Percentiles rank a stretch among this genome's conserved stretches.
These are phyloP conservation scores for Globisporangium spinosum DNA, from an alignment of 352 stramenopile species.

Conservation along the genomic window DNA sequence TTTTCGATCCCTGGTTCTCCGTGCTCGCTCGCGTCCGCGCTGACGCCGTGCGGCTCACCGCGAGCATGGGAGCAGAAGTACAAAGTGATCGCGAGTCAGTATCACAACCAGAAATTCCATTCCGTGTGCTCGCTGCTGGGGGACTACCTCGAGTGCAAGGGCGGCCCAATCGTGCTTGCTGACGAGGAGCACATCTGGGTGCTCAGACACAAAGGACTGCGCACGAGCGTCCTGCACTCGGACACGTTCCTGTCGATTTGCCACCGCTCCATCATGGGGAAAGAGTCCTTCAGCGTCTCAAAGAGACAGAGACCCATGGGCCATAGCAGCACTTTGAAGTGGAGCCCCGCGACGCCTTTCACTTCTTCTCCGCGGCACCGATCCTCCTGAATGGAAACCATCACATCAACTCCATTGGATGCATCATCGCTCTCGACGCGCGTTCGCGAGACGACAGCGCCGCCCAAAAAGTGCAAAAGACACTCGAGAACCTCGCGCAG, in stretches of 20 bases:
- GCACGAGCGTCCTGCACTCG: slow-evolving; percentile 44
- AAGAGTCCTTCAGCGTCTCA: slow-evolving; percentile 47
- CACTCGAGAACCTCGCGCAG: slow-evolving; percentile 53
- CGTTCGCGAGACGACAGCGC: slow-evolving; percentile 30
- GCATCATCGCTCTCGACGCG: slow-evolving; percentile 60
- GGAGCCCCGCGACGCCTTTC: slow-evolving; percentile 28
- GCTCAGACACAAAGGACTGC: slow-evolving; percentile 55
- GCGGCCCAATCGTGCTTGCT: slow-evolving; percentile 60
- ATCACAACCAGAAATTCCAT: slow-evolving; percentile 65
- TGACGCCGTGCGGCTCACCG: slow-evolving; percentile 33
- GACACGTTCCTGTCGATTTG: slow-evolving; percentile 60
- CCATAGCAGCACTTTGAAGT: slow-evolving; percentile 1
- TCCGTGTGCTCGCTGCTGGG: slow-evolving; percentile 62
- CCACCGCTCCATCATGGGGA: slow-evolving; percentile 34
- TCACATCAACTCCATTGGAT: slow-evolving; percentile 34
- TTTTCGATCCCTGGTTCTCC: slow-evolving; percentile 4
- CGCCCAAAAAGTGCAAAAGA: slow-evolving; percentile 48
- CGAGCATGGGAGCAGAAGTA: slow-evolving; percentile 28
- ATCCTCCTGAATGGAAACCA: slow-evolving; percentile 23
- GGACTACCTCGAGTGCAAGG: slow-evolving; percentile 71
- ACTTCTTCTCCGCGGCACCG: slow-evolving; percentile 60
- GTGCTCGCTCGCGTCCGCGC: slow-evolving; percentile 33
- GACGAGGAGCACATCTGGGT: slow-evolving; percentile 62
- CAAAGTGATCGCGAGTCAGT: slow-evolving; percentile 71
- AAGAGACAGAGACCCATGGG: slow-evolving; percentile 23